Base-by-base conservation (phyloP, 169 alveolate species). In the Cryptosporidium tyzzeri region DNA sequence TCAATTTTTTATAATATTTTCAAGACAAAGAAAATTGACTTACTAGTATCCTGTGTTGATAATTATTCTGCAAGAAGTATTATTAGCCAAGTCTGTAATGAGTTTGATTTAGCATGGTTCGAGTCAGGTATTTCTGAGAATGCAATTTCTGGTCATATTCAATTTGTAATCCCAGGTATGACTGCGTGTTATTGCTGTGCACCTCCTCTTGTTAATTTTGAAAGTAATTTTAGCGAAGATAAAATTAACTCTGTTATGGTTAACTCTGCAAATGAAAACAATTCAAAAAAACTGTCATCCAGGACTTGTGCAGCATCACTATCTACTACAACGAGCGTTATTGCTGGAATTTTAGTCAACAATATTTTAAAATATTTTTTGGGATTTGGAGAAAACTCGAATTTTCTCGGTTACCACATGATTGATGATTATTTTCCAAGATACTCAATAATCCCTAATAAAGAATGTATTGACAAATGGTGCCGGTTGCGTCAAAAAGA, bases 21-120 rank as follows among this genome's bases (percentile, higher is more conserved):
- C 9, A 92, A 86, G 35, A 95, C 95, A 5, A 86, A 91, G 12
- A 86, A 95, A 70, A 96, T 97, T 7, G 97, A 95, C 87, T 93
- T 97, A 41, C 96, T 97, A 23, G 91, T 97, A 71, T 95, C 98
- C 44, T 97, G 99, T 92, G 99, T 97, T 1, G 99, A 97, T 91
- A 97, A 97, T 85, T 97, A 97, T 91, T 97, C 99, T 18, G 99
- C 99, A 23, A 93, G 99, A 84, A 97, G 96, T 94, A 96, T 99
- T 31, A 97, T 97, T 23, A 97, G 97, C 92, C 94, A 94, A 71
- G 97, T 97, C 39, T 97, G 99, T 84, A 96, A 96, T 92, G 97
- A 96, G 86, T 93, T 97, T 16, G 96, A 96, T 86, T 92, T 94
- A 94, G 91, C 94, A 18, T 97, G 99, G 99, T 95, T 96, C 94